Conservation (phyloP, 176 grass and related monocot species). For the Triticum timopheevii region DNA sequence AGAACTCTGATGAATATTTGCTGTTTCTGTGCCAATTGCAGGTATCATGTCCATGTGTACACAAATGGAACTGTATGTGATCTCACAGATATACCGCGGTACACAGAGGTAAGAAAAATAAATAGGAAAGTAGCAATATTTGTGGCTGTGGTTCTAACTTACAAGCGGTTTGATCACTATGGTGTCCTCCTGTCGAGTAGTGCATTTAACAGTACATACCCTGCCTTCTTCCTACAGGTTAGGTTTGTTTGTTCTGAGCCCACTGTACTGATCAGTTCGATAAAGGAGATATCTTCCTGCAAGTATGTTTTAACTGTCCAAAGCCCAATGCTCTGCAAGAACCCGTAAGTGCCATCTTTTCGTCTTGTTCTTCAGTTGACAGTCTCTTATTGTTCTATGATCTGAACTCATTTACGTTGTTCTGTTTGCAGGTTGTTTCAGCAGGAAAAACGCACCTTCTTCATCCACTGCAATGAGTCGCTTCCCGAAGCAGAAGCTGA, state of each 20-base stretch:
- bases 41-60: conserved; percentile 91
- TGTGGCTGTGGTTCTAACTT: background rate
- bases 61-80: conserved; percentile 89
- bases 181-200: background rate
- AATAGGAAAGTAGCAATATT: background rate
- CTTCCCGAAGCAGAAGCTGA: conserved; percentile 35
- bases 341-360: conserved; percentile 60
- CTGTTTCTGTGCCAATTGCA: conserved; percentile 31
- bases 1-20: background rate
- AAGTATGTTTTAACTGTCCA: conserved; percentile 84
- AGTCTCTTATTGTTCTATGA: background rate
- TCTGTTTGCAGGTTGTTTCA: conserved; percentile 63
- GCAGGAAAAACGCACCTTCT: conserved; percentile 70
- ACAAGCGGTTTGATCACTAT: background rate
- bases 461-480: conserved; percentile 76
- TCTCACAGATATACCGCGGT: conserved; percentile 69
- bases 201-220: background rate
- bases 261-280: conserved; percentile 67
- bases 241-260: conserved; percentile 85
- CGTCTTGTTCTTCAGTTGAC: too few relatives aligned
- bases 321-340: conserved; percentile 87
- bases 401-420: background rate
- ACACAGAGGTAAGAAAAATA: conserved; percentile 63
- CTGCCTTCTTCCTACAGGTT: conserved; percentile 53
- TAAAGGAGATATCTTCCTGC: conserved; percentile 96